Conservation (phyloP, 371 early-diverging fungal genomes). For the Mortierella sp. region DNA sequence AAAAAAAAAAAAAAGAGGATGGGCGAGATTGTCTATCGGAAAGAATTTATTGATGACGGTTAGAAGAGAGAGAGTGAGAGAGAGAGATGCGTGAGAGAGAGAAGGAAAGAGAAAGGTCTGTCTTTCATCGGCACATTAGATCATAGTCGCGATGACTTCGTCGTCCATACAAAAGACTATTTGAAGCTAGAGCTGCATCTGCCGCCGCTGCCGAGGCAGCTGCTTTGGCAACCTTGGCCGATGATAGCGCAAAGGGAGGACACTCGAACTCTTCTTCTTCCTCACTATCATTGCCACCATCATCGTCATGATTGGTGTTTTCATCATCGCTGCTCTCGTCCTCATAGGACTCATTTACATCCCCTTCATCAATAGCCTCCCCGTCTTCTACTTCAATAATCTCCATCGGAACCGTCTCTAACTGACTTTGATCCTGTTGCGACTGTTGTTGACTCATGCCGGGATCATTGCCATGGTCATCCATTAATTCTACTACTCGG, state of each 20-base stretch:
- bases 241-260: background rate
- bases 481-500: too few species aligned
- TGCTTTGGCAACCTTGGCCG: slow-evolving; percentile 32
- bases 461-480: too few species aligned
- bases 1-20: background rate
- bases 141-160: slow-evolving; percentile 42
- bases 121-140: slow-evolving; percentile 39
- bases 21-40: background rate
- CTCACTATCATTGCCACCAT: slow-evolving; percentile 13
- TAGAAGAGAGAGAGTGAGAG: too few species aligned
- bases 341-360: background rate
- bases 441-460: background rate
- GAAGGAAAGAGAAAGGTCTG: too few species aligned
- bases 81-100: too few species aligned
- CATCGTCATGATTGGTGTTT: too few species aligned
- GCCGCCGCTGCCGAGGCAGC: slow-evolving; percentile 44
- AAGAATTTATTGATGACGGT: too few species aligned
- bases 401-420: background rate
- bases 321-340: background rate
- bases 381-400: background rate
- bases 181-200: slow-evolving; percentile 36
- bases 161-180: slow-evolving; percentile 32
- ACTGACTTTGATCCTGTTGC: background rate
- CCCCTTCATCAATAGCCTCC: background rate
- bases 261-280: background rate